These are phyloP conservation scores for Sordariomycetes sp. DNA, from an alignment of 2,329 filamentous ascomycete species.

Conservation along the genomic window DNA sequence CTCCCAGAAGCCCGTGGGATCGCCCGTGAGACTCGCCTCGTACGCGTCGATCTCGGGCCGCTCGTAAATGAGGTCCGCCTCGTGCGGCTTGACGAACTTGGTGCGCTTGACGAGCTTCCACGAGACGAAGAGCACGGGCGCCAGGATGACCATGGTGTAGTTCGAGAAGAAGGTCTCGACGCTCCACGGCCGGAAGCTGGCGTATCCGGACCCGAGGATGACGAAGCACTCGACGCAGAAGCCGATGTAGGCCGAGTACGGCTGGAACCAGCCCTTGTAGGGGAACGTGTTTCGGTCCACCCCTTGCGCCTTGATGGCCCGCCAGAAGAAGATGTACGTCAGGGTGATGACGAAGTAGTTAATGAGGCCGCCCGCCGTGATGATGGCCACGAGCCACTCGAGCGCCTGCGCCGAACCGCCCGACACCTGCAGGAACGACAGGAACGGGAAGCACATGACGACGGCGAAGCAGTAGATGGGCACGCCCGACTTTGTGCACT, in stretches of 20 bases:
- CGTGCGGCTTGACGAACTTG: conserved; percentile 32
- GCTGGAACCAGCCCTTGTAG: conserved; percentile 45
- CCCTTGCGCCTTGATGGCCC: conserved; percentile 34
- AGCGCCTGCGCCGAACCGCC: conserved; percentile 24
- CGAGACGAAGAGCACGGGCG: conserved; percentile 36
- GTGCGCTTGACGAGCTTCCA: conserved; percentile 55
- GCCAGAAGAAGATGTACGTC: conserved; percentile 45
- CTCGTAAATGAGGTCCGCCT: conserved; percentile 49
- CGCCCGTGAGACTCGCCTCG: conserved; percentile 33
- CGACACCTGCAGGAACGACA: conserved; percentile 29
- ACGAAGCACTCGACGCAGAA: conserved; percentile 26
- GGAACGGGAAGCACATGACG: conserved; percentile 30
- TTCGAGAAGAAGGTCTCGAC: conserved; percentile 33
- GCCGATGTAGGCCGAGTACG: conserved; percentile 38
- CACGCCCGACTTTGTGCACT: conserved; percentile 39
- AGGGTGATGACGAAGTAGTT: conserved; percentile 38
- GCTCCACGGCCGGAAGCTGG: conserved; percentile 32
- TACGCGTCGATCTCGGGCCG: conserved; percentile 45
- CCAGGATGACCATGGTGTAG: conserved; percentile 44
- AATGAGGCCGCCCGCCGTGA: conserved; percentile 32
- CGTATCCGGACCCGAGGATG: conserved; percentile 42
- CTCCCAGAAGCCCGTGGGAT: conserved; percentile 39
- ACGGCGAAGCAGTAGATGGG: conserved; percentile 35
- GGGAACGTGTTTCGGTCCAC: conserved; percentile 33
- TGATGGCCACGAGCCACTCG: conserved; percentile 29